phyloP scores from a whole-genome alignment of 2,329 filamentous ascomycete species.

The Cladosporium sphaerospermum region DNA sequence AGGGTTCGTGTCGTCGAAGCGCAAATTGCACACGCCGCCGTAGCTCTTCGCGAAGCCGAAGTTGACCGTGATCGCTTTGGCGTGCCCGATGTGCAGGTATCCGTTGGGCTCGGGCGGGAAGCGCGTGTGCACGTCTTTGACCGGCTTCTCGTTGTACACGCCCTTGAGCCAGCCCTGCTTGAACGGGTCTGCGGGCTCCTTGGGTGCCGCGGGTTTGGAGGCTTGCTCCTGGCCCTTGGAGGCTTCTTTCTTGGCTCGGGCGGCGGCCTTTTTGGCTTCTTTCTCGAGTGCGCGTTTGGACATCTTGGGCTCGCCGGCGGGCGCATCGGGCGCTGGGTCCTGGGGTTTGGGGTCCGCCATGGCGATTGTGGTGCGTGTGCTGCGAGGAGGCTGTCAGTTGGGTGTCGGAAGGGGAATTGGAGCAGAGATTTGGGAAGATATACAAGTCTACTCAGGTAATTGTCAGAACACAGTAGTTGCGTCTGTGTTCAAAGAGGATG shows the following conservation, averaged over 20 bases:
- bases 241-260: constrained; percentile 38
- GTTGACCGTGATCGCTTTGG: constrained; percentile 92
- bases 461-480: no score
- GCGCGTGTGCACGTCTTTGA: constrained; percentile 40
- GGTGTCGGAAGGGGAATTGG: no score
- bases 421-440: no score
- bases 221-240: constrained; percentile 30
- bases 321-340: constrained; percentile 9
- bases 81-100: constrained; percentile 87
- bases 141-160: constrained; percentile 46
- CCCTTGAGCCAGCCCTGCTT: constrained; percentile 45
- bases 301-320: constrained; percentile 27
- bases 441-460: no score
- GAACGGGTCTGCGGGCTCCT: constrained; percentile 42
- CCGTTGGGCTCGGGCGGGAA: constrained; percentile 69
- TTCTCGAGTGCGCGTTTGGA: constrained; percentile 47
- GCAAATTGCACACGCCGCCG: constrained; percentile 67
- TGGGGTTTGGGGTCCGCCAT: constrained; percentile 26
- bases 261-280: constrained; percentile 44
- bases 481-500: no score
- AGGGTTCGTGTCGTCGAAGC: constrained; percentile 94
- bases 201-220: constrained; percentile 22
- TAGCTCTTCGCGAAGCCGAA: constrained; percentile 89
- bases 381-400: background rate
- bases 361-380: background rate